Conservation (phyloP, 306 rosid genomes). For the Senna siamea region DNA sequence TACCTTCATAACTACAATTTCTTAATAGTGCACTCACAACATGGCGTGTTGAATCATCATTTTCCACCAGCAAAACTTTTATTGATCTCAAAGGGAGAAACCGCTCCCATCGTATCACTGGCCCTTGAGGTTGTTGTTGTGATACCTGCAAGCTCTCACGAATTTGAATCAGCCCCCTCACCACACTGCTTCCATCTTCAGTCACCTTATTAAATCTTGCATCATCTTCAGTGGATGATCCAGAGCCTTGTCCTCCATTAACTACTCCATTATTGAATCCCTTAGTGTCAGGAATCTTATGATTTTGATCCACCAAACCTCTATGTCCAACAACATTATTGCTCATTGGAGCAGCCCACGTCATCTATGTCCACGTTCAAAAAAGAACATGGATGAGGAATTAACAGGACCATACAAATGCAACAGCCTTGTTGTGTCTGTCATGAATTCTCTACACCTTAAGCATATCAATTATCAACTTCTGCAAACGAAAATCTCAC, state of each 20-base stretch:
- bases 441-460: constrained; percentile 36
- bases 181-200: constrained; percentile 46
- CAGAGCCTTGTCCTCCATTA: constrained; percentile 50
- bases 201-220: constrained; percentile 38
- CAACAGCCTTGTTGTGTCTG: constrained; percentile 36
- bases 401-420: constrained; percentile 39
- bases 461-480: constrained; percentile 41
- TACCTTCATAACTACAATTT: constrained; percentile 72
- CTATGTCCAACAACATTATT: constrained; percentile 35
- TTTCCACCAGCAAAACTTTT: constrained; percentile 68
- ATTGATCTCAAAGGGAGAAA: constrained; percentile 64
- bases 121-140: constrained; percentile 51
- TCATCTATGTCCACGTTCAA: constrained; percentile 52
- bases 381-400: constrained; percentile 35
- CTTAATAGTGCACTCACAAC: constrained; percentile 64
- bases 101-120: constrained; percentile 55
- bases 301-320: constrained; percentile 43
- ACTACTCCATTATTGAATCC: constrained; percentile 44
- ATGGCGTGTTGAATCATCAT: constrained; percentile 70
- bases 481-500: constrained; percentile 50
- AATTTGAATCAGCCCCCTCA: constrained; percentile 46
- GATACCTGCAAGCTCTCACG: constrained; percentile 48
- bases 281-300: constrained; percentile 40
- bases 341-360: constrained; percentile 43
- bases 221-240: constrained; percentile 48